A percentile compares a stretch with the other conserved stretches of the same genome.
These are phyloP conservation scores for Sclerotinia nivalis DNA, from an alignment of 2,329 filamentous ascomycete genomes.

Conservation along the genomic window DNA sequence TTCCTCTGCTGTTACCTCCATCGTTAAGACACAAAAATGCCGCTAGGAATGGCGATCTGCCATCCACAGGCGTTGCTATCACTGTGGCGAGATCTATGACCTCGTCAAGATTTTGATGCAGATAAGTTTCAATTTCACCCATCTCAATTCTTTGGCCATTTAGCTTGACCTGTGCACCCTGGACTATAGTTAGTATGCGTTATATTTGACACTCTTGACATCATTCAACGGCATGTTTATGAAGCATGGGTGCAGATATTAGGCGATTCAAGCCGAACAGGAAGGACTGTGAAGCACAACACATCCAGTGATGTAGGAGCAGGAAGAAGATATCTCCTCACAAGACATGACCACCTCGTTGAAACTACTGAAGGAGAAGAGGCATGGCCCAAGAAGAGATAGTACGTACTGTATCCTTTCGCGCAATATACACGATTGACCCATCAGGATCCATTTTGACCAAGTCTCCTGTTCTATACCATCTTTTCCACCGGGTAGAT, in stretches of 20 bases:
- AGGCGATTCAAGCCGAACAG: background rate
- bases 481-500: constrained; percentile 43
- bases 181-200: background rate
- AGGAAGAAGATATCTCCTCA: background rate
- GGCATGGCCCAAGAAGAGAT: background rate
- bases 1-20: background rate
- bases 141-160: constrained; percentile 64
- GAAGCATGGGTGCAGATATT: background rate
- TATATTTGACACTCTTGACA: background rate
- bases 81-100: background rate
- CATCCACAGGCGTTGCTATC: constrained; percentile 1
- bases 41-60: constrained; percentile 9
- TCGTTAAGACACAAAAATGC: constrained; percentile 3
- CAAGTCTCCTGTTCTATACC: constrained; percentile 63
- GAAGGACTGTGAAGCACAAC: background rate
- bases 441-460: constrained; percentile 53
- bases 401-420: constrained; percentile 54
- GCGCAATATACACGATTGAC: constrained; percentile 57
- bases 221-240: background rate
- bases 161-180: constrained; percentile 58
- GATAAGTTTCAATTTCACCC: constrained; percentile 53
- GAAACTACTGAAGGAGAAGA: background rate
- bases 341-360: background rate
- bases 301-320: too few relatives aligned
- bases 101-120: constrained; percentile 15